These are phyloP conservation scores for Croton setiger DNA, from an alignment of 441 rosid genomes.

Conservation along the genomic window DNA sequence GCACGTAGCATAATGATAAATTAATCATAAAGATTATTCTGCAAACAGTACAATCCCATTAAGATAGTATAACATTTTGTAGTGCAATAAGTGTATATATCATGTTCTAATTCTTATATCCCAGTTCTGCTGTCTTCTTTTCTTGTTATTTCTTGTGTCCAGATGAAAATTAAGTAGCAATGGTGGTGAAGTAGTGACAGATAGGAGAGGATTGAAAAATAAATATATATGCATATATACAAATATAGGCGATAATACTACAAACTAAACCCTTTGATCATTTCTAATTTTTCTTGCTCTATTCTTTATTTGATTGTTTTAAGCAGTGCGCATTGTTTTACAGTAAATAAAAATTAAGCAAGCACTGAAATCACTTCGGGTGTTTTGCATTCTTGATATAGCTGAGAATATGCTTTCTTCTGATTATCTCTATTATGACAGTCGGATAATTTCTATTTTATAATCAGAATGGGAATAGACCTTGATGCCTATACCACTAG, in stretches of 20 bases:
- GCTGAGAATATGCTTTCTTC: background rate
- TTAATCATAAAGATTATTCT: background rate
- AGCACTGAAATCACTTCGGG: background rate
- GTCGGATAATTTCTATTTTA: background rate
- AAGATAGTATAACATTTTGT: background rate
- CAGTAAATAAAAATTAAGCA: background rate
- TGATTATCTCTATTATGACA: background rate
- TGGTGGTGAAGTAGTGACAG: background rate
- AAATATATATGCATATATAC: background rate
- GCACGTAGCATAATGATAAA: slow-evolving; percentile 1
- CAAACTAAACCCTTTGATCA: background rate
- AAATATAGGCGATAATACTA: too few species aligned
- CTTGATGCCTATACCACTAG: background rate
- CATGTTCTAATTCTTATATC: background rate
- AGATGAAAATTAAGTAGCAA: background rate
- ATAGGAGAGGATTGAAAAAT: background rate
- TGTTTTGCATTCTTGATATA: background rate
- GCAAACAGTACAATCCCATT: background rate
- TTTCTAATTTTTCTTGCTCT: background rate
- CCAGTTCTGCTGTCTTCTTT: background rate
- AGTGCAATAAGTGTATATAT: background rate
- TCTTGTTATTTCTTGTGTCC: background rate
- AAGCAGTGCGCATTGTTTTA: background rate
- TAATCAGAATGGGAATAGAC: background rate
- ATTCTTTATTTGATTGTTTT: slow-evolving; percentile 2